Evolutionary conservation across 768 basidiomycete species (phyloP).

Genomic region (Pholiota microspora): DNA sequence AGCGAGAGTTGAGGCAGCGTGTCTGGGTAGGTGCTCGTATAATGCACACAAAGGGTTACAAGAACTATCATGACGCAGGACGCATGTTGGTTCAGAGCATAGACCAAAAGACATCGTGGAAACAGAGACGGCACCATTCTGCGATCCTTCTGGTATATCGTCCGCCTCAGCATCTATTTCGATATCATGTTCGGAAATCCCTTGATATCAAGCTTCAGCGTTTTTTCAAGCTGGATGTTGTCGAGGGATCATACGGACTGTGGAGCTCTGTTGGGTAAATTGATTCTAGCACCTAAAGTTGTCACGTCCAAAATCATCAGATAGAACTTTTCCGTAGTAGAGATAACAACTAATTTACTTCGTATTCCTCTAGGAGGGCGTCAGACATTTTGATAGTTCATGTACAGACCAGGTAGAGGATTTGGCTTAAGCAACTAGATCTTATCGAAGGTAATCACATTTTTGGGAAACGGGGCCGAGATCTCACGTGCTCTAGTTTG

Average conservation of each 20-base stretch:
- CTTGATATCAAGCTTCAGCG: constrained; percentile 60
- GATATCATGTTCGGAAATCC: constrained; percentile 78
- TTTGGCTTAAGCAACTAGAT: neutral
- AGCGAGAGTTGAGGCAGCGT: constrained; percentile 71
- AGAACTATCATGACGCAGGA: constrained; percentile 51
- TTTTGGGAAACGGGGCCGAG: neutral
- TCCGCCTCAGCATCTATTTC: constrained; percentile 89
- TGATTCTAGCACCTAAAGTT: constrained; percentile 86
- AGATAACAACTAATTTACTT: constrained; percentile 47
- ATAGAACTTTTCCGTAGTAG: neutral
- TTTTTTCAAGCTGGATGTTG: constrained; percentile 24
- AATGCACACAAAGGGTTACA: constrained; percentile 69
- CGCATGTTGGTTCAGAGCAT: neutral
- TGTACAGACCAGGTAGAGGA: constrained; percentile 7
- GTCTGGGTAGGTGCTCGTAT: constrained; percentile 84
- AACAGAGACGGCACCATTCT: constrained; percentile 42
- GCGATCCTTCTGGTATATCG: constrained; percentile 59
- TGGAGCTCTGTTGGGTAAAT: constrained; percentile 94
- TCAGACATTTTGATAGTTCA: constrained; percentile 51
- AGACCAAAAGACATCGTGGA: constrained; percentile 7
- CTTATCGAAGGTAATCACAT: constrained; percentile 12
- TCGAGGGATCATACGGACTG: constrained; percentile 58
- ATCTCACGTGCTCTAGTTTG: constrained; percentile 2
- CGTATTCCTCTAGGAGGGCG: constrained; percentile 83
- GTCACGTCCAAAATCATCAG: neutral